A percentile compares a stretch with the other conserved stretches of the same genome.
Conservation (phyloP, 768 basidiomycete species). For the Leccinum uliginosum region DNA sequence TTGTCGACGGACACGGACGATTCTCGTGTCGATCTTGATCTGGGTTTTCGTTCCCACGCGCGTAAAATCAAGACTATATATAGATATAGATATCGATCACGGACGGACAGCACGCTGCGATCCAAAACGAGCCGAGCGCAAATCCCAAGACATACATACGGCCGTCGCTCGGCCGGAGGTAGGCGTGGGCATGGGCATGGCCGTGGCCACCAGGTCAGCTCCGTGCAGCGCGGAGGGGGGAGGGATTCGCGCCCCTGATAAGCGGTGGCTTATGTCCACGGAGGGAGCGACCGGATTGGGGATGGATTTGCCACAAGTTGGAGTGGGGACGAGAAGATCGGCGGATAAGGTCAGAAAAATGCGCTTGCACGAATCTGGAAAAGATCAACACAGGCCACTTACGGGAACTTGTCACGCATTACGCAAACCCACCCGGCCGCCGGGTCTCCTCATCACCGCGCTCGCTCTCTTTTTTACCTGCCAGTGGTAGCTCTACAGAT, state of each 20-base stretch:
- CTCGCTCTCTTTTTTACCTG: neutral
- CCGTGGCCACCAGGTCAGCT: neutral
- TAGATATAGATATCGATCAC: neutral
- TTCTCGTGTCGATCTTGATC: slow-evolving; percentile 56
- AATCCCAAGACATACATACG: slow-evolving; percentile 10
- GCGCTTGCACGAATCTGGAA: slow-evolving; percentile 15
- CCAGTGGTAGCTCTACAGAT: too few species aligned
- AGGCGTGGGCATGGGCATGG: neutral
- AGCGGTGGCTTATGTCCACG: slow-evolving; percentile 28
- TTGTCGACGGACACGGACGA: slow-evolving; percentile 1
- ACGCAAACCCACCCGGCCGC: neutral
- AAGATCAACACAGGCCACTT: slow-evolving; percentile 29
- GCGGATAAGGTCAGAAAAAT: slow-evolving; percentile 32
- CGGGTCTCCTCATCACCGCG: neutral
- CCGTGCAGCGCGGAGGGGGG: slow-evolving; percentile 21
- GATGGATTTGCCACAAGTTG: slow-evolving; percentile 24
- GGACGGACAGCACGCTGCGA: slow-evolving; percentile 14
- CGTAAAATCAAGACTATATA: slow-evolving; percentile 30
- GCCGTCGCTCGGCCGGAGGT: neutral
- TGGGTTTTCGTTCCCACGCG: slow-evolving; percentile 43
- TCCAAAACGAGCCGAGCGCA: slow-evolving; percentile 22
- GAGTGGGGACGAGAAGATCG: slow-evolving; percentile 30
- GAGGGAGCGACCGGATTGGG: slow-evolving; percentile 15
- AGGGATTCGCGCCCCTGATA: slow-evolving; percentile 16
- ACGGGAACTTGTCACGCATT: slow-evolving; percentile 12